phyloP scores from a whole-genome alignment of 1,139 yeast genomes.

The Suhomyces bribrorum region DNA sequence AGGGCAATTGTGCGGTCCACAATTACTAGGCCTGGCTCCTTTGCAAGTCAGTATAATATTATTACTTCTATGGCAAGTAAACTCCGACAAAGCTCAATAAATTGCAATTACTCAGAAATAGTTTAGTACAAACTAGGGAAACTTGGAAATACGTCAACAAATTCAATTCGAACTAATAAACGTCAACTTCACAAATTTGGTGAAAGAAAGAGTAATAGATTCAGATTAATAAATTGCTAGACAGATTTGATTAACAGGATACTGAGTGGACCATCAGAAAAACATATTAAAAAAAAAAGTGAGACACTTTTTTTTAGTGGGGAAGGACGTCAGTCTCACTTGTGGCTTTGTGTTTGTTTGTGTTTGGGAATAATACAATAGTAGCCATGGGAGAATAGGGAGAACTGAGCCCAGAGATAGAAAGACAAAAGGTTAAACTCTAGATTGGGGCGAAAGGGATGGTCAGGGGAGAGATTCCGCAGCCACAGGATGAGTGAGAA shows the following conservation, averaged over 20 bases:
- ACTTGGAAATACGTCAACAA: too few species aligned
- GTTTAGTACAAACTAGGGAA: too few species aligned
- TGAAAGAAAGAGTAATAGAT: too few species aligned
- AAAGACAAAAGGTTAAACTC: not conserved
- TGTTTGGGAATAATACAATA: slow-evolving; percentile 8
- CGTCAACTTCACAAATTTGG: too few species aligned
- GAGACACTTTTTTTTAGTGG: slow-evolving; percentile 2
- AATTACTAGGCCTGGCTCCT: not conserved
- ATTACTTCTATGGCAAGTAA: too few species aligned
- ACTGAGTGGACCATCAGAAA: slow-evolving; percentile 1
- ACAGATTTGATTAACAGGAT: not conserved
- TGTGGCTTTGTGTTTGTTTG: slow-evolving; percentile 13
- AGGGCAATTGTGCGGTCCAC: too few species aligned
- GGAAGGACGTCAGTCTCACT: slow-evolving; percentile 4
- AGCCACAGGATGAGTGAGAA: slow-evolving; percentile 4
- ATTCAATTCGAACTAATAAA: too few species aligned
- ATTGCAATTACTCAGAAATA: too few species aligned
- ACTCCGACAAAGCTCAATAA: too few species aligned
- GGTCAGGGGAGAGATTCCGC: not conserved
- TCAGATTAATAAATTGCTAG: too few species aligned
- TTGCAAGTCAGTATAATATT: too few species aligned
- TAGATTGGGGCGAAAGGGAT: not conserved
- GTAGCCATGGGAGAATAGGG: not conserved
- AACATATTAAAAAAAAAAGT: not conserved
- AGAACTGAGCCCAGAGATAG: not conserved